Conservation (phyloP, 2,329 filamentous ascomycete genomes). For the Hypoxylon sp. region DNA sequence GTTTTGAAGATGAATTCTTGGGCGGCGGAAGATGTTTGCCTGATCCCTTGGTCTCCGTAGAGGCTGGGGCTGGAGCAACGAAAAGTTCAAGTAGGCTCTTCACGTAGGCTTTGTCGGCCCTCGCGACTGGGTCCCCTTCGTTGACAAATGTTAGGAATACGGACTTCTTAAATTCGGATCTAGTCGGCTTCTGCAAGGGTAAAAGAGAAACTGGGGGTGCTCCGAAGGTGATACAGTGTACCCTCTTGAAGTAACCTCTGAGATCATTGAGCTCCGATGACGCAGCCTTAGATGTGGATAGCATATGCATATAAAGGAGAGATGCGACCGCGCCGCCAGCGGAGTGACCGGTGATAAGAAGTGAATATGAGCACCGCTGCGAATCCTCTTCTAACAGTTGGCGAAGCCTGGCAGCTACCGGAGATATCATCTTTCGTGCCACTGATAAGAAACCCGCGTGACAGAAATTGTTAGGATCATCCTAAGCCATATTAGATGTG, state of each 20-base stretch:
- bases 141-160: constrained; percentile 87
- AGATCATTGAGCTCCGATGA: constrained; percentile 79
- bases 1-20: constrained; percentile 40
- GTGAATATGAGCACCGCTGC: constrained; percentile 73
- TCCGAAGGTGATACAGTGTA: constrained; percentile 91
- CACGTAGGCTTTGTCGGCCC: constrained; percentile 84
- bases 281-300: constrained; percentile 68
- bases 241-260: constrained; percentile 79
- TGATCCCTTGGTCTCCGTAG: constrained; percentile 52
- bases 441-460: constrained; percentile 85
- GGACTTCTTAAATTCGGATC: constrained; percentile 70
- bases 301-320: constrained; percentile 86
- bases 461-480: constrained; percentile 82
- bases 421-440: constrained; percentile 80
- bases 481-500: constrained; percentile 56
- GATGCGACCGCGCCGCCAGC: constrained; percentile 88
- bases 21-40: constrained; percentile 26
- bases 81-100: constrained; percentile 80
- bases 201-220: constrained; percentile 82
- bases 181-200: constrained; percentile 74
- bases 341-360: constrained; percentile 88
- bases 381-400: constrained; percentile 81
- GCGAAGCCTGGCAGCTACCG: constrained; percentile 79
- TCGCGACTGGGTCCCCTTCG: constrained; percentile 84
- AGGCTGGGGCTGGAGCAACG: constrained; percentile 71